Evolutionary conservation across 1,284 basidiomycete genomes (phyloP).

Genomic region (Microbotryum silenes-acaulis): DNA sequence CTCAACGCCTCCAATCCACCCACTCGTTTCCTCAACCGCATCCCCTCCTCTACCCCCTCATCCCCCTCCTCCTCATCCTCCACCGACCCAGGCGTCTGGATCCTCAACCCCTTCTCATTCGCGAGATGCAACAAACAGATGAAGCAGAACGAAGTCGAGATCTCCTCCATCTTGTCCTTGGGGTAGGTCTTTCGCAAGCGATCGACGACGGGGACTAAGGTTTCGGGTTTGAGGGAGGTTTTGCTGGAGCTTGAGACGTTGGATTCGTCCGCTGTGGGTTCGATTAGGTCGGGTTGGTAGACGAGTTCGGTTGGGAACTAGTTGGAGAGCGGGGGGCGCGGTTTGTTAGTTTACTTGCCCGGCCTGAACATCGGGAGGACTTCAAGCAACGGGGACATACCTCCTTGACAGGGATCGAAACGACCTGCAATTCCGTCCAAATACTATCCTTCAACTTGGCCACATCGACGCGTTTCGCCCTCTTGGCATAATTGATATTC

Average conservation of each 20-base stretch:
- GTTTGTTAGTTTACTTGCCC: not conserved
- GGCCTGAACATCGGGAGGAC: not conserved
- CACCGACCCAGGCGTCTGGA: conserved; percentile 21
- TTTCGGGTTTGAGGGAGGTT: conserved; percentile 37
- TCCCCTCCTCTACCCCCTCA: conserved; percentile 3
- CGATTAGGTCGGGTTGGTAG: conserved; percentile 44
- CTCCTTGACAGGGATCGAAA: conserved; percentile 45
- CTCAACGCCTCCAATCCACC: conserved; percentile 25
- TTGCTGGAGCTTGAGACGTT: conserved; percentile 44
- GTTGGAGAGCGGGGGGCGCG: not conserved
- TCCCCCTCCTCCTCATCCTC: conserved; percentile 12
- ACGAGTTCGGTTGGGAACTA: conserved; percentile 18
- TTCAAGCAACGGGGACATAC: conserved; percentile 15
- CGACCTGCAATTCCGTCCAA: conserved; percentile 80
- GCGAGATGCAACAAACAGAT: conserved; percentile 53
- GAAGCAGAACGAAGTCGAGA: conserved; percentile 99
- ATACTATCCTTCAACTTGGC: conserved; percentile 96
- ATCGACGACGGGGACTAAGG: conserved; percentile 76
- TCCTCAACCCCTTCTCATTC: conserved; percentile 35
- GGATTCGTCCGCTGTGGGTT: no score
- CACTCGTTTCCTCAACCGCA: conserved; percentile 14
- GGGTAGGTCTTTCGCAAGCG: conserved; percentile 77
- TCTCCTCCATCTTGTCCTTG: conserved; percentile 89
- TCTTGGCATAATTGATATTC: conserved; percentile 88
- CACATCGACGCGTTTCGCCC: conserved; percentile 94